A percentile compares a stretch with the other conserved stretches of the same genome.
phyloP scores from a whole-genome alignment of 257 asterid genomes.

The Echium plantagineum region DNA sequence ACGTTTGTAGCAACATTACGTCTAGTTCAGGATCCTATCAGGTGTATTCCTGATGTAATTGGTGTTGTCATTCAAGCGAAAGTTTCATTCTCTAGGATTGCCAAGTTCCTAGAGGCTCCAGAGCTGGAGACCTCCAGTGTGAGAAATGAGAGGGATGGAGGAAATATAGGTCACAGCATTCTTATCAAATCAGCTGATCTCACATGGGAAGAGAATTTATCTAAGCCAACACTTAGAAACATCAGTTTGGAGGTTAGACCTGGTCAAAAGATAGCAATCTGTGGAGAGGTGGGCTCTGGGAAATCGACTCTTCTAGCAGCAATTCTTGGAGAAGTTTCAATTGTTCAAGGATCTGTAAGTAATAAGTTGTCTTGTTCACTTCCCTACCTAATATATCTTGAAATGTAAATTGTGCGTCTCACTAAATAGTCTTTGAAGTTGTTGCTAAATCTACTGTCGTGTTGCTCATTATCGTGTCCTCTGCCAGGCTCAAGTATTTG shows the following conservation, averaged over 20 bases:
- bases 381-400: background rate
- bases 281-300: slow-evolving; percentile 42
- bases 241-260: slow-evolving; percentile 19
- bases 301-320: slow-evolving; percentile 30
- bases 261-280: slow-evolving; percentile 28
- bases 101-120: slow-evolving; percentile 24
- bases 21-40: slow-evolving; percentile 29
- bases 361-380: background rate
- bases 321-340: slow-evolving; percentile 32
- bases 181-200: slow-evolving; percentile 13
- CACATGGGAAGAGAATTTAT: slow-evolving; percentile 19
- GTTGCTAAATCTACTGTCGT: background rate
- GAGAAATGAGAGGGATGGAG: background rate
- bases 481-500: slow-evolving; percentile 27
- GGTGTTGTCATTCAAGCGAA: slow-evolving; percentile 28
- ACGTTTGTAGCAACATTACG: slow-evolving; percentile 28
- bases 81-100: slow-evolving; percentile 25
- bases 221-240: slow-evolving; percentile 8
- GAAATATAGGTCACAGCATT: slow-evolving; percentile 8
- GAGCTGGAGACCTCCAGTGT: slow-evolving; percentile 15
- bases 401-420: background rate
- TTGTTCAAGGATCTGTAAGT: slow-evolving; percentile 25
- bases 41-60: slow-evolving; percentile 28
- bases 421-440: background rate
- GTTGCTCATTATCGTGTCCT: background rate